A percentile compares a stretch with the other conserved stretches of the same genome.
phyloP scores from a whole-genome alignment of 2,329 filamentous ascomycete genomes.

The Cercospora sp. region DNA sequence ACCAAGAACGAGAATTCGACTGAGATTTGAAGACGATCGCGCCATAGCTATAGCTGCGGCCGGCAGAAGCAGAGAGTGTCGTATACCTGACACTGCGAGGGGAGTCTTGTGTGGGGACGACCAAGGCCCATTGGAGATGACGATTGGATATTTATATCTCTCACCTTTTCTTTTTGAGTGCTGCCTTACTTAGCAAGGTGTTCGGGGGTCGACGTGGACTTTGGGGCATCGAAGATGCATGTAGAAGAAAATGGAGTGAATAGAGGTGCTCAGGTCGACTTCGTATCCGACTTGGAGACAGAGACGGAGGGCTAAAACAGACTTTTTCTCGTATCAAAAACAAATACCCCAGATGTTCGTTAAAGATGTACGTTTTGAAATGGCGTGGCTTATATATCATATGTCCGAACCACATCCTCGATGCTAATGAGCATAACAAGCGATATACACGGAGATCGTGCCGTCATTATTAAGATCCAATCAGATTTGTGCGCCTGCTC shows the following conservation, averaged over 20 bases:
- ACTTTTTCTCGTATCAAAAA: not conserved
- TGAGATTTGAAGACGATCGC: not conserved
- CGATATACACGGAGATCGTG: not conserved
- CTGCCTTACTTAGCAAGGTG: slow-evolving; percentile 5
- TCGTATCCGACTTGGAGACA: not conserved
- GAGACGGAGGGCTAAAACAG: not conserved
- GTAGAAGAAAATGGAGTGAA: not conserved
- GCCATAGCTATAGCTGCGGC: not conserved
- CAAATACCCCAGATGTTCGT: not conserved
- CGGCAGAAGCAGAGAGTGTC: not conserved
- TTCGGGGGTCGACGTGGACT: not conserved
- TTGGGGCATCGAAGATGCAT: not conserved
- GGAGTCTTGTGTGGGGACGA: not conserved
- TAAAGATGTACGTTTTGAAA: not conserved
- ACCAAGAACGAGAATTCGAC: slow-evolving; percentile 16
- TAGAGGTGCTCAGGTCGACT: not conserved
- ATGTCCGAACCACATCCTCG: not conserved
- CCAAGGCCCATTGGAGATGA: not conserved
- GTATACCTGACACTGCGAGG: not conserved
- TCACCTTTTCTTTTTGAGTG: slow-evolving; percentile 1
- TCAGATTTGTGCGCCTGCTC: not conserved
- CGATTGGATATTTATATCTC: not conserved
- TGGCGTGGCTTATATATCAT: not conserved
- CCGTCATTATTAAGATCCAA: not conserved
- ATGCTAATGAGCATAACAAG: not conserved